Evolutionary conservation across 148 eudicot species (phyloP), one percentile per base, ranked within the genome.

Genomic region (Fagopyrum homotropicum): DNA sequence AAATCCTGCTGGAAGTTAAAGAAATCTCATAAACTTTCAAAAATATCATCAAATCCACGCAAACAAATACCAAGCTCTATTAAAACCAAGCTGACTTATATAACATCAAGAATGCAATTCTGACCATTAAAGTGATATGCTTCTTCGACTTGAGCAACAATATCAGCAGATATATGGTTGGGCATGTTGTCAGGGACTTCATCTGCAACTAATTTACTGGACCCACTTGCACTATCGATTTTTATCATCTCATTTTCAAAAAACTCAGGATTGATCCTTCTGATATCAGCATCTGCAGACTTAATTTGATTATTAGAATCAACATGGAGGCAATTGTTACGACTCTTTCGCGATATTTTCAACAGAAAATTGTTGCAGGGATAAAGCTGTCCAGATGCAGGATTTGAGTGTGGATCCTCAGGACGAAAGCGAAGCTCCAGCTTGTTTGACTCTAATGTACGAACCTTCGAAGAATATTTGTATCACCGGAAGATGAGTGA

Each of bases 381-480:
- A 64, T 68, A 56, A 77, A 82, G 84, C 72, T 90, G 87, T 75
- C 97, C 97, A 79, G 82, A 79, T 30, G 86, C 88, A 74, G 98
- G 98, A 80, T 95, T 97, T 15, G 97, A 92, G 76, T 85, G 89
- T 44, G 98, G 96, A 79, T 95, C 98, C 80, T 89, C 96, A 12
- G 97, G 98, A 17, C 98, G 97, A 81, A 92, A 92, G 82, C 73
- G 84, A 68, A 95, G 90, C 87, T 95, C 93, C 85, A 95, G 82
- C 75, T 86, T 92, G 85, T 87, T 85, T 79, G 83, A 80, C 64
- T 86, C 79, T 71, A 84, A 85, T 57, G 82, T 79, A 47, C 89
- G 91, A 78, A 79, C 96, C 98, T 94, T 85, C 75, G 82, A 69
- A 77, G 44, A 72, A 74, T 19, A 63, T 10, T 29, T 72, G 46